Evolutionary conservation across 169 alveolate genomes (phyloP), one percentile per base, ranked within the genome.

Genomic region (Plasmodium gallinaceum): DNA sequence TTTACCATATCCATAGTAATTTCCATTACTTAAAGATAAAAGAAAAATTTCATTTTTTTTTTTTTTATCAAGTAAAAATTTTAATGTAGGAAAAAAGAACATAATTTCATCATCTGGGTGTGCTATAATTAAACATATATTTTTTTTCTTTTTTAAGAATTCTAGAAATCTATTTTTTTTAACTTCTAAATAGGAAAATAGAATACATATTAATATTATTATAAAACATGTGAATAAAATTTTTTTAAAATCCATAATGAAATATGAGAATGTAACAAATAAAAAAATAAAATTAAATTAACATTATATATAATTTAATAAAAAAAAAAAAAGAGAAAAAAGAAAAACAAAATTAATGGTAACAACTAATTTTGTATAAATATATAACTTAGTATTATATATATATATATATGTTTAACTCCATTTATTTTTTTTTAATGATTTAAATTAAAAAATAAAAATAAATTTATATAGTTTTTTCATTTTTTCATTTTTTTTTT

Each of bases 91-190:
- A 18, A 94, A 88, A 87, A 96, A 96, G 91, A 96, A 97, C 99
- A 97, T 97, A 18, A 96, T 92, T 92, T 97, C 99, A 88, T 97
- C 99, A 88, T 96, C 98, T 24, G 98, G 99, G 83, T 97, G 99
- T 7, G 98, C 98, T 45, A 95, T 93, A 5, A 97, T 93, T 54
- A 96, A 66, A 57, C 70, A 8, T 16, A 76, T n/a, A 26, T 76
- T 76, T 64, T 32, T 58, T 45, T 42, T 51, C 43, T 39, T 58
- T 39, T 16, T 7, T 60, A 76, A 26, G n/a, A 10, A 62, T 43
- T 22, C 46, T 1, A 37, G 43, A 12, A 76, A 42, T 3, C n/a
- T 43, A 16, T 76, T 32, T 76, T 76, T 76, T 65, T 68, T 76
- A n/a, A 12, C 5, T 46, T 68, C 45, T 43, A 76, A 68, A 26